Conservation (phyloP, 1,284 basidiomycete species). For the Ceratobasidium sp. region DNA sequence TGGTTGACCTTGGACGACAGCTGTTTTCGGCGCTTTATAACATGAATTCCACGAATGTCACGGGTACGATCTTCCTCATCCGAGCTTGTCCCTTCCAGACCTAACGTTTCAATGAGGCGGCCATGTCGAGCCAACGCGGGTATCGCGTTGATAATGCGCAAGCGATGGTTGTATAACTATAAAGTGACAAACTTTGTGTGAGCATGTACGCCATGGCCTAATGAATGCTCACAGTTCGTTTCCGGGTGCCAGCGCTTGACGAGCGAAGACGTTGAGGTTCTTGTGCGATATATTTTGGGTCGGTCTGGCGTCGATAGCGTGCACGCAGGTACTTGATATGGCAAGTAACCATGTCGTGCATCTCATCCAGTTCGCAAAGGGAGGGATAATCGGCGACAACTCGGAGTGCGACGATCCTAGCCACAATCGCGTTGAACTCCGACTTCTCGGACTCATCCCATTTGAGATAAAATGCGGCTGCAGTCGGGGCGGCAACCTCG, state of each 20-base stretch:
- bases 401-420: background rate
- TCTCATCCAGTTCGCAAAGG: too few relatives aligned
- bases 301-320: background rate
- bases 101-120: background rate
- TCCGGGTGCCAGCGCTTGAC: background rate
- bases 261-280: background rate
- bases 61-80: slow-evolving; percentile 5
- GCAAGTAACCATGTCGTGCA: background rate
- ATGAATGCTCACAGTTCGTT: background rate
- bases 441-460: too few relatives aligned
- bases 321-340: slow-evolving; percentile 3
- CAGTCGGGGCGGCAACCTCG: background rate
- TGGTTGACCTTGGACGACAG: background rate
- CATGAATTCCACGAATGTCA: background rate
- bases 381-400: background rate
- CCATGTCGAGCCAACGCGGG: too few relatives aligned
- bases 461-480: background rate
- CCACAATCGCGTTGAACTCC: background rate
- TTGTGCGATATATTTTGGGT: background rate
- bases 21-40: background rate
- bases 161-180: background rate
- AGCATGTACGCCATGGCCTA: background rate
- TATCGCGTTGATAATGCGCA: background rate
- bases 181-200: background rate
- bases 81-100: slow-evolving; percentile 1